Evolutionary conservation across 2,329 filamentous ascomycete species (phyloP), one percentile per base, ranked within the genome.

Genomic region (Sphaceloma murrayae): DNA sequence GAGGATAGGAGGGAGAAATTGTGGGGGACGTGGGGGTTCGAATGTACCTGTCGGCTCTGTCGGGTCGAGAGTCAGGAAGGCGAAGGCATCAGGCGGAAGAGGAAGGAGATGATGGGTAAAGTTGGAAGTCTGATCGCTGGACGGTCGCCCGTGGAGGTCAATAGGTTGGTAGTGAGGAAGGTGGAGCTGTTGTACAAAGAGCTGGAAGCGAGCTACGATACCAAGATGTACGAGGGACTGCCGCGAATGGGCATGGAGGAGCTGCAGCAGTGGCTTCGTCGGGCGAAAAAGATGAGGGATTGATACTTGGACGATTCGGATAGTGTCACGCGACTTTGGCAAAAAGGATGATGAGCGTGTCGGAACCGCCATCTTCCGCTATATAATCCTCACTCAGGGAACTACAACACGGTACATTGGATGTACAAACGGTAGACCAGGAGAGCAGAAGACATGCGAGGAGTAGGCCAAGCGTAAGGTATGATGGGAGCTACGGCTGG

Each of bases 1-100:
- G 34, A 39, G 10, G 34, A 24, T 13, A 26, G 34, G 13, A 13
- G 27, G 16, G 22, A 24, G 19, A n/a, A 11, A 13, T 31, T 54
- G 14, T 27, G 43, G 43, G 50, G 22, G 8, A 53, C 49, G 1
- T 54, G 52, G 52, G 49, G 49, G 1, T 53, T 53, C 38, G 29
- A 26, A 6, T 54, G 52, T 19, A 14, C 33, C 4, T 54, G 52
- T 27, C 3, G 17, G 6, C 29, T 53, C 4, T 53, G 52, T 29
- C 34, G 47, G 22, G 50, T 49, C 5, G 51, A 53, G 31, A 40
- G 44, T 13, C 36, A 43, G 8, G 52, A 54, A 40, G 48, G 48
- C 3, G 32, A 21, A 10, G 45, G 43, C 11, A 10, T 53, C 2
- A 34, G 52, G n/a, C 43, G 32, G 13, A 47, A 48, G 21, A 39